Evolutionary conservation across 805 yeast species (phyloP), one percentile per base, ranked within the genome.

Genomic region (Brettanomyces sp.): DNA sequence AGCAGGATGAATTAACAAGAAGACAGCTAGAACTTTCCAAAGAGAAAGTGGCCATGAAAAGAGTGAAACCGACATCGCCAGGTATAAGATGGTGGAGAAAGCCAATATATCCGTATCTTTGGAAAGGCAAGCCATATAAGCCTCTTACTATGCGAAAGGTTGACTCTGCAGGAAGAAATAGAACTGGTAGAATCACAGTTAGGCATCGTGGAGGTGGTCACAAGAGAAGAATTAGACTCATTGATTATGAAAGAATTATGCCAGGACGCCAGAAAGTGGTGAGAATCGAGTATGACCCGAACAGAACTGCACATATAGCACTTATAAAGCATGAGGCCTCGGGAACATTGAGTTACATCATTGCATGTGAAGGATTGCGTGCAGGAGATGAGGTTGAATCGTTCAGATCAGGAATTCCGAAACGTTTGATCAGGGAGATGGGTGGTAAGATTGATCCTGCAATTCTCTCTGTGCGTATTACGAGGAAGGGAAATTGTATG

Each of bases 151-250:
- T 74, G 33, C 77, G 89, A 14, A 78, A 77, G 58, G 77, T 80
- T 58, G 76, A 78, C 46, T 79, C 80, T 42, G 84, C 95, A 45
- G 99, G 99, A 52, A 82, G 99, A 69, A 90, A 91, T 64, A 73
- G 84, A 65, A 71, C 84, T 4, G 99, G 99, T 54, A 76, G 77
- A 54, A 87, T 93, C 57, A 88, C 96, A 4, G 84, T 87, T 41
- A 79, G 99, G 62, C 96, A 93, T 64, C 80, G 95, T 64, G 99
- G 98, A 63, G 99, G 99, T 57, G 98, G 98, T 34, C 93, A 85
- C 63, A 86, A 85, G 64, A 82, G 91, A 59, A 79, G 99, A 65
- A 74, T 86, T 36, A 78, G 99, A 57, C 63, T 86, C 33, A 74
- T 93, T 22, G 99, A 93, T 65, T 82, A 81, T 57, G 68, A 72